A percentile compares a stretch with the other conserved stretches of the same genome.
Conservation (phyloP, 306 rosid genomes). For the Cicer bijugum region DNA sequence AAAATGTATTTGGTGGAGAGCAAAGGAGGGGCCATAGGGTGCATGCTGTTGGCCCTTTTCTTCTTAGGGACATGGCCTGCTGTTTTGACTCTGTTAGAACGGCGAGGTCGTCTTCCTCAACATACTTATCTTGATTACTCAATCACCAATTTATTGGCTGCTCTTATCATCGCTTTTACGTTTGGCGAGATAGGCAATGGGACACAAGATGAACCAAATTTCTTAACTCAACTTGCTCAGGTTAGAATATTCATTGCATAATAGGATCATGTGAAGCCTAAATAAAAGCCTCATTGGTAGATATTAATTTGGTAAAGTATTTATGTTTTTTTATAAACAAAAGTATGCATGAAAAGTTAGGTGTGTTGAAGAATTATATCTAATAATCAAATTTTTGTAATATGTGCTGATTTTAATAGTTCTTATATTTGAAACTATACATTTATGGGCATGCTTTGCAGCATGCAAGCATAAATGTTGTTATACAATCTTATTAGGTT, state of each 20-base stretch:
- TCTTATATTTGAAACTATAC: conserved; percentile 12
- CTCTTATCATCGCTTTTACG: conserved; percentile 75
- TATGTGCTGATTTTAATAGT: too few species aligned
- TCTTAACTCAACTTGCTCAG: conserved; percentile 76
- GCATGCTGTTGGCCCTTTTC: conserved; percentile 80
- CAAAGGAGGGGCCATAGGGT: conserved; percentile 83
- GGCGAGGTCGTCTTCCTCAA: conserved; percentile 95
- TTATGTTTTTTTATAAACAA: background rate
- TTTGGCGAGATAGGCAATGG: conserved; percentile 74
- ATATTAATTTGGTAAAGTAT: too few species aligned
- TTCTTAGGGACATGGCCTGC: conserved; percentile 98
- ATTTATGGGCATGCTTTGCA: conserved; percentile 10
- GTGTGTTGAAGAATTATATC: background rate
- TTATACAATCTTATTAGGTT: too few species aligned
- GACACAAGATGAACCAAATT: conserved; percentile 55
- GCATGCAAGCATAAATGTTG: too few species aligned
- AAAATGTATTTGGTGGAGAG: conserved; percentile 85
- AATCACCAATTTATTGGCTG: conserved; percentile 83
- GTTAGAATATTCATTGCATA: conserved; percentile 22
- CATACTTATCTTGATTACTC: conserved; percentile 94
- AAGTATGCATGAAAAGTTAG: conserved; percentile 2
- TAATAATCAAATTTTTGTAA: too few species aligned
- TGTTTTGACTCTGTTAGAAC: conserved; percentile 69
- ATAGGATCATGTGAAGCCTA: too few species aligned
- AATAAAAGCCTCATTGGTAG: too few species aligned